Base-by-base conservation (phyloP, 73 alveolate genomes). In the Symbiodinium natans region DNA sequence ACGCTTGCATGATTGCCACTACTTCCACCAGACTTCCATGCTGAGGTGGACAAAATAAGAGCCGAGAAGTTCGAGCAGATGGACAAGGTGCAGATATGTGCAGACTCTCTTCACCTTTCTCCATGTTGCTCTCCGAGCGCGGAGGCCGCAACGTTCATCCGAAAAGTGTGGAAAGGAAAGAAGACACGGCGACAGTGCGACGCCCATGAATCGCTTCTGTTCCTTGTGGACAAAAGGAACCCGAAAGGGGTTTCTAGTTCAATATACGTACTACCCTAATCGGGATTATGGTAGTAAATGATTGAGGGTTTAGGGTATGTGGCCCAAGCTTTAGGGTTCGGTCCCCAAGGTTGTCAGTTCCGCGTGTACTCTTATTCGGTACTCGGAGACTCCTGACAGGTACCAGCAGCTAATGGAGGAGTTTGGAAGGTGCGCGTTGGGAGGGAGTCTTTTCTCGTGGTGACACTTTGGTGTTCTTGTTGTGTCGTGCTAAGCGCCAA, bases 161-260 rank as follows among this genome's bases (percentile, higher is more conserved):
- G 98, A 43, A 92, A 92, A 92, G 46, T 92, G 82, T 92, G 98
- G 98, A 41, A 43, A 52, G 98, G 98, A 23, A 75, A 83, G n/a
- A 31, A 77, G 73, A 80, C 98, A 21, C 98, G 98, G 39, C 54
- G 92, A 41, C 75, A 48, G 92, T 88, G 71, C 83, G 73, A 23
- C 73, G 73, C 34, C 25, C 34, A 59, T n/a, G n/a, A n/a, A n/a
- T n/a, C n/a, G n/a, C n/a, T n/a, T n/a, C n/a, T n/a, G n/a, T n/a
- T n/a, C n/a, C n/a, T n/a, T n/a, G n/a, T n/a, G n/a, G n/a, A n/a
- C n/a, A n/a, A n/a, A n/a, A n/a, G n/a, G n/a, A n/a, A n/a, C n/a
- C n/a, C n/a, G 59, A 13, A 46, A 46, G 59, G 21, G 6, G 59
- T 13, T 6, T 6, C 59, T 46, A 46, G 13, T 46, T 46, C 13